Conservation (phyloP, 2,329 filamentous ascomycete genomes). For the Arthrobotrys iridis region DNA sequence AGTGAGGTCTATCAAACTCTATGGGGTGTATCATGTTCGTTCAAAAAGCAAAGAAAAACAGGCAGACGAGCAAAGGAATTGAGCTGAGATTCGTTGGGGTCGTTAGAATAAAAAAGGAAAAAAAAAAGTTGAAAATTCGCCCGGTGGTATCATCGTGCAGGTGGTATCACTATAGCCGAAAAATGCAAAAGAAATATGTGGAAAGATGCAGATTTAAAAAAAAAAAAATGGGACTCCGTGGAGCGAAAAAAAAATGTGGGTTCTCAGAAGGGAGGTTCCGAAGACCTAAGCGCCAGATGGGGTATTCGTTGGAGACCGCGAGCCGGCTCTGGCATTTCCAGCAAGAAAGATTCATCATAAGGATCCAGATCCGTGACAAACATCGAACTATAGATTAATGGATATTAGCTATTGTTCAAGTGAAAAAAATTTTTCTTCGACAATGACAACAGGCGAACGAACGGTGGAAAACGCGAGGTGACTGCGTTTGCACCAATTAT, state of each 20-base stretch:
- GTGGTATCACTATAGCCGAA: slow-evolving; percentile 54
- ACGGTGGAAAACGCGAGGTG: slow-evolving; percentile 21
- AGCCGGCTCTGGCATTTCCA: slow-evolving; percentile 30
- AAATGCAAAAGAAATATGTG: slow-evolving; percentile 39
- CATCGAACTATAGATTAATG: slow-evolving; percentile 35
- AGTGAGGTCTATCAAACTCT: slow-evolving; percentile 40
- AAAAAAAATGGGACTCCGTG: slow-evolving; percentile 38
- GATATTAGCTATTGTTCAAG: slow-evolving; percentile 26
- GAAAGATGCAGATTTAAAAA: slow-evolving; percentile 33
- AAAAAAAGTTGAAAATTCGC: slow-evolving; percentile 36
- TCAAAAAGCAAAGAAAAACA: slow-evolving; percentile 43
- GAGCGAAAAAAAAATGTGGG: slow-evolving; percentile 35
- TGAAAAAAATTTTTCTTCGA: slow-evolving; percentile 31
- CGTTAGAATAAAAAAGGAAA: slow-evolving; percentile 35
- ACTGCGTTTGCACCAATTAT: slow-evolving; percentile 50
- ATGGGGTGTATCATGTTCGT: slow-evolving; percentile 52
- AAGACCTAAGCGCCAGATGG: slow-evolving; percentile 51
- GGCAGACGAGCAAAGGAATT: slow-evolving; percentile 20
- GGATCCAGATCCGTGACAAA: slow-evolving; percentile 54
- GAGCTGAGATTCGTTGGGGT: slow-evolving; percentile 52
- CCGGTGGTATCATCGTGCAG: slow-evolving; percentile 54
- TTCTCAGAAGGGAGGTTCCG: slow-evolving; percentile 39
- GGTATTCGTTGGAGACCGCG: slow-evolving; percentile 34
- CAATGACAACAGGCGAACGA: slow-evolving; percentile 16
- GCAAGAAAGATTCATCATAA: slow-evolving; percentile 51